Base-by-base conservation (phyloP, 202 grass and related monocot species). In the Alloteropsis angusta region DNA sequence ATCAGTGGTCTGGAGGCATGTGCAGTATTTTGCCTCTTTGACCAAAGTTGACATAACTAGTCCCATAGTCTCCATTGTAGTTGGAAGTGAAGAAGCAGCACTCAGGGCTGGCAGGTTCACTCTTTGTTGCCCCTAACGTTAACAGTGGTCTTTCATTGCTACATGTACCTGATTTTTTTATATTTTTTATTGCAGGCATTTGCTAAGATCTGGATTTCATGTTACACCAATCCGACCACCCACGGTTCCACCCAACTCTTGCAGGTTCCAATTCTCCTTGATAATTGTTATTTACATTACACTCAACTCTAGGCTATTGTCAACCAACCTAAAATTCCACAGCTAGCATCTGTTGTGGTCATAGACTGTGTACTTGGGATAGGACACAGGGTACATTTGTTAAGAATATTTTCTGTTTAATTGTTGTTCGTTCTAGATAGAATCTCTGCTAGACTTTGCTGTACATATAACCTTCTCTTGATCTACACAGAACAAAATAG, bases 141-240 rank as follows among this genome's bases (percentile, higher is more conserved):
- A 0, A 28, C 5, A 26, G 23, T 58, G 55, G 4, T 28, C 55
- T 58, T 58, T 82, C 14, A 12, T 68, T 13, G 14, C 17, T 22
- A 60, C 41, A 10, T 5, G 7, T 54, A 65, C 7, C 61, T 82
- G 53, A 75, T 81, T 9, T 45, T 60, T 58, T 3, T 19, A 21
- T 53, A 12, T 39, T 34, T 58, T 43, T 68, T 6, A 58, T 21
- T 74, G 54, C 87, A 95, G 96, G 64, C 84, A 89, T 82, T 75
- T 98, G 86, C 76, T 98, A 59, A 84, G 82, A 98, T 93, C 88
- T 62, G 96, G 96, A 74, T 95, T 98, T 83, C 96, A 98, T 80
- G 86, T 91, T 55, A 98, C 90, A 26, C 92, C 96, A 70, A 98
- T 98, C 49, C 65, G 96, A 69, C 96, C 92, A 77, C 96, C 96